Evolutionary conservation across 2,329 filamentous ascomycete species (phyloP).

Genomic region (Madurella mycetomatis): DNA sequence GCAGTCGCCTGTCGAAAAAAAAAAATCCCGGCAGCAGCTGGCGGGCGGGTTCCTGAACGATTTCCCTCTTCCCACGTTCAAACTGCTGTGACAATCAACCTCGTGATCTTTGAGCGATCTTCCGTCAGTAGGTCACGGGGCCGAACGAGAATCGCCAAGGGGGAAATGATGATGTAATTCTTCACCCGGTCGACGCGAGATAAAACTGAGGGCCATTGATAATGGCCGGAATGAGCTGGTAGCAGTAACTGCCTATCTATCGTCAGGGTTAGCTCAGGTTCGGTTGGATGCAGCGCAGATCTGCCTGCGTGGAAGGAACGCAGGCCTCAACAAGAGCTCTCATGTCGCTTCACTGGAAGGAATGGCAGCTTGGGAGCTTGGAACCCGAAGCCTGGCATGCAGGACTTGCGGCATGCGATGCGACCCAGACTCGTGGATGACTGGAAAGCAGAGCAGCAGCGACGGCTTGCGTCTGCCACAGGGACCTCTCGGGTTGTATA

Average conservation of each 20-base stretch:
- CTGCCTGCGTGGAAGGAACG: not conserved
- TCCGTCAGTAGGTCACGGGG: constrained; percentile 23
- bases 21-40: constrained; percentile 3
- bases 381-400: not conserved
- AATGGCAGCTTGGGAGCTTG: not conserved
- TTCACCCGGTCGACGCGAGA: not conserved
- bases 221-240: not conserved
- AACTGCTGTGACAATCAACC: not conserved
- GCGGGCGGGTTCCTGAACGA: not conserved
- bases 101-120: constrained; percentile 23
- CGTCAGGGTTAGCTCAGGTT: not conserved
- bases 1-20: not conserved
- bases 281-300: not conserved
- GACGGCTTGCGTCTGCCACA: not conserved
- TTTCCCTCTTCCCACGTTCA: not conserved
- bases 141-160: not conserved
- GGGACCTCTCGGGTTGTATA: not conserved
- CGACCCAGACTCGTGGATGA: not conserved
- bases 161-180: constrained; percentile 9
- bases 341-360: not conserved
- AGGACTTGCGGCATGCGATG: constrained; percentile 1
- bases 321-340: too few relatives aligned
- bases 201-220: not conserved
- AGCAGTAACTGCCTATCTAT: not conserved
- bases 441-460: not conserved